Conservation (phyloP, 148 eudicot genomes). For the Amaranthus cruentus region DNA sequence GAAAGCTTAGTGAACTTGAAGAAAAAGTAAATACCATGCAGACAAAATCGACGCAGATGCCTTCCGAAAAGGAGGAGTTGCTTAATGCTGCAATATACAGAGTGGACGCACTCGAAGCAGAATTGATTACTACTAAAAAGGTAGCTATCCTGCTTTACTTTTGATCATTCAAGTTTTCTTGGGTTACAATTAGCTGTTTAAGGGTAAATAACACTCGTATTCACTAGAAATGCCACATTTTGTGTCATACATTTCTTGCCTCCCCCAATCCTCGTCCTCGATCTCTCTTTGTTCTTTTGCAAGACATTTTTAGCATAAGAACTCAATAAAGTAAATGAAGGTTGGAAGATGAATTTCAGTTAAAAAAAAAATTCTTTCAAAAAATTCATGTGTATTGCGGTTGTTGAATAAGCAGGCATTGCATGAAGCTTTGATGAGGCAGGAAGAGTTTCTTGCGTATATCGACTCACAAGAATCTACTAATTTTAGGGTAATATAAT, state of each 20-base stretch:
- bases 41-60: constrained; percentile 47
- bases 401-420: constrained; percentile 45
- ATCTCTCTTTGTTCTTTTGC: no score
- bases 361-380: no score
- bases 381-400: no score
- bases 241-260: no score
- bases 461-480: constrained; percentile 51
- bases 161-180: no score
- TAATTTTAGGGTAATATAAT: constrained; percentile 36
- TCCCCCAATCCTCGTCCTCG: no score
- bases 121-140: constrained; percentile 60
- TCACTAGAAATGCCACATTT: no score
- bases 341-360: no score
- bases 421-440: constrained; percentile 70
- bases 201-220: no score
- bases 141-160: constrained; percentile 13
- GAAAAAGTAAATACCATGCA: constrained; percentile 51
- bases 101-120: constrained; percentile 81
- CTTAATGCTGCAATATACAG: constrained; percentile 69
- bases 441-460: constrained; percentile 66
- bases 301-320: no score
- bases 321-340: no score
- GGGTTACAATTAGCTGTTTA: no score
- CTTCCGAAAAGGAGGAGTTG: constrained; percentile 62
- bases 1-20: constrained; percentile 63